phyloP scores from a whole-genome alignment of 805 yeast species.

The Cyberlindnera saturnus region DNA sequence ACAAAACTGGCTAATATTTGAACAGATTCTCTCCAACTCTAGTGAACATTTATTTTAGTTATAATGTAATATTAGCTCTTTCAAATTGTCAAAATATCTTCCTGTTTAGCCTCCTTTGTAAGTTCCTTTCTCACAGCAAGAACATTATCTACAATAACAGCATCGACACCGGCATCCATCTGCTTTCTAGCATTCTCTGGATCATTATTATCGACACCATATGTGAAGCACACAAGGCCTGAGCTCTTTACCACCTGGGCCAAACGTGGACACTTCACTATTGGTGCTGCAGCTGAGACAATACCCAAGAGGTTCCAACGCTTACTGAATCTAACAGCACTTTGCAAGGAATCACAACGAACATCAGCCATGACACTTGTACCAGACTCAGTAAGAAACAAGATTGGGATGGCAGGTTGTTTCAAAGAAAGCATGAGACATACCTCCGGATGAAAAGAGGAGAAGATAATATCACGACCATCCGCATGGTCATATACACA shows the following conservation, averaged over 20 bases:
- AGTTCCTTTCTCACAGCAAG: constrained; percentile 87
- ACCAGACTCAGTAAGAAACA: constrained; percentile 87
- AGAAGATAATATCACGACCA: constrained; percentile 82
- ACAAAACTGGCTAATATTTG: no score
- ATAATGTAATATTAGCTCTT: no score
- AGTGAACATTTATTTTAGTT: no score
- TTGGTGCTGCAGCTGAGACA: constrained; percentile 82
- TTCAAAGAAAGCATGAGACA: constrained; percentile 81
- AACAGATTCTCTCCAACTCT: no score
- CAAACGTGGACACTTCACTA: constrained; percentile 84
- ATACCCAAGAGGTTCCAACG: constrained; percentile 90
- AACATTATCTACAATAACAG: constrained; percentile 95
- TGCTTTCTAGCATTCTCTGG: constrained; percentile 81
- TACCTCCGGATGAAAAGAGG: constrained; percentile 92
- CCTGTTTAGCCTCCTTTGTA: constrained; percentile 28
- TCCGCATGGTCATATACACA: constrained; percentile 71
- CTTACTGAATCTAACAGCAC: constrained; percentile 84
- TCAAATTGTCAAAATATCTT: not conserved
- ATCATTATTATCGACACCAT: constrained; percentile 77
- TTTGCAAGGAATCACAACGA: constrained; percentile 81
- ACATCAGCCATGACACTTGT: constrained; percentile 82
- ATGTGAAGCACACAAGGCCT: constrained; percentile 90
- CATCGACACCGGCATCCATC: constrained; percentile 93
- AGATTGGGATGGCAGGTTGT: constrained; percentile 89
- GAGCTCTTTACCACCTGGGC: constrained; percentile 86